Evolutionary conservation across 2,329 filamentous ascomycete species (phyloP), one percentile per base, ranked within the genome.

Genomic region (Dryadomyces quercus-mongolicae): DNA sequence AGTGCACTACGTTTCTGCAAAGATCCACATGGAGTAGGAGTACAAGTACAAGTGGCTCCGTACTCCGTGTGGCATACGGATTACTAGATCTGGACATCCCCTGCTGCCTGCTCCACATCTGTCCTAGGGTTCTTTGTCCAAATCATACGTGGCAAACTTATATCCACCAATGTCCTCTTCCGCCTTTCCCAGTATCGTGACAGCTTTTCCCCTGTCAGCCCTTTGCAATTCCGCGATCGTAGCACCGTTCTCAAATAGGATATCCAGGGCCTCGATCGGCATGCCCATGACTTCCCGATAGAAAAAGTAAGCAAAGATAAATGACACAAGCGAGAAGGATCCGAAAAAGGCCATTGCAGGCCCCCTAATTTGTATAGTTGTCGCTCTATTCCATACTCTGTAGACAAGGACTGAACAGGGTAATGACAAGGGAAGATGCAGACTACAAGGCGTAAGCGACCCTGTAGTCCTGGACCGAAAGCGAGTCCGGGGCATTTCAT

Each of bases 401-500:
- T 16, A 54, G 45, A 10, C 49, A 54, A 22, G 45, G 45, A n/a
- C 46, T 49, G 12, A 54, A 54, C 3, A 54, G 46, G 46, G 52
- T 34, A 38, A 49, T 46, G 21, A 54, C n/a, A n/a, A n/a, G n/a
- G n/a, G n/a, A n/a, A n/a, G n/a, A n/a, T n/a, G n/a, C n/a, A n/a
- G n/a, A n/a, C n/a, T n/a, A n/a, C n/a, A n/a, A 36, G 16, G 46
- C 53, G 25, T 51, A 51, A 13, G 52, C 52, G 4, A 54, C 46
- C 8, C 52, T 46, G n/a, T n/a, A 22, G 54, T 52, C 54, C 53
- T 55, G 36, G 49, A 34, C 13, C 54, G 54, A 7, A 55, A 51
- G 12, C 49, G 50, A 3, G 54, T 52, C 21, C 36, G 50, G 20
- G 54, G 54, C 4, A 55, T 52, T 46, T 55, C 54, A 18, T 43